phyloP scores from a whole-genome alignment of 225 moss, liverwort and hornwort genomes.

The Pseudoscleropodium purum region DNA sequence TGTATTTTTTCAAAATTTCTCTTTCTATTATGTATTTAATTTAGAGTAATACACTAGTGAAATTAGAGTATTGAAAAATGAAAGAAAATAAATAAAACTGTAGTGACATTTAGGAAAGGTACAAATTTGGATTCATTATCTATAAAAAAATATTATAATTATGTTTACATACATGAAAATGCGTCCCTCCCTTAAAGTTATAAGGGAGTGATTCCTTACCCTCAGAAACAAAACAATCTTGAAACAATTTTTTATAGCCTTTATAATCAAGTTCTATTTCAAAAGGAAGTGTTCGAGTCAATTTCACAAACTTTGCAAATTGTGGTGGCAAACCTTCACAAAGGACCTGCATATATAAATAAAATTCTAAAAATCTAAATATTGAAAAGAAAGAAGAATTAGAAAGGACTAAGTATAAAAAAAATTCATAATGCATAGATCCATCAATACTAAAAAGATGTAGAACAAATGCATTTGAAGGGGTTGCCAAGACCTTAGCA shows the following conservation, averaged over 20 bases:
- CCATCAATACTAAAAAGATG: background rate
- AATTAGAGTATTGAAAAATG: background rate
- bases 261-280: constrained; percentile 1
- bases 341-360: background rate
- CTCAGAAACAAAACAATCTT: background rate
- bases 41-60: too few species aligned
- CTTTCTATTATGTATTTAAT: background rate
- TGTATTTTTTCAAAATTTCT: background rate
- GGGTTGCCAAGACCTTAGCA: background rate
- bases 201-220: background rate
- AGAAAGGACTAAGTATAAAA: background rate
- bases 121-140: background rate
- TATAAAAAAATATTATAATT: background rate
- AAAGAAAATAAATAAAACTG: too few species aligned
- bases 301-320: background rate
- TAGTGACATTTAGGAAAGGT: background rate
- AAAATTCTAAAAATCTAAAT: background rate
- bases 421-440: background rate
- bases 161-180: accelerated
- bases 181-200: accelerated
- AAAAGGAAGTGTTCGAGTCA: background rate
- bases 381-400: background rate
- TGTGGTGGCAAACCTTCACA: constrained; percentile 10
- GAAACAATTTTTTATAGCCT: background rate
- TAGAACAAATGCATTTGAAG: background rate